Percentiles rank a stretch among this genome's conserved stretches.
Conservation (phyloP, 2,329 filamentous ascomycete species). For the Epichloe elymi region DNA sequence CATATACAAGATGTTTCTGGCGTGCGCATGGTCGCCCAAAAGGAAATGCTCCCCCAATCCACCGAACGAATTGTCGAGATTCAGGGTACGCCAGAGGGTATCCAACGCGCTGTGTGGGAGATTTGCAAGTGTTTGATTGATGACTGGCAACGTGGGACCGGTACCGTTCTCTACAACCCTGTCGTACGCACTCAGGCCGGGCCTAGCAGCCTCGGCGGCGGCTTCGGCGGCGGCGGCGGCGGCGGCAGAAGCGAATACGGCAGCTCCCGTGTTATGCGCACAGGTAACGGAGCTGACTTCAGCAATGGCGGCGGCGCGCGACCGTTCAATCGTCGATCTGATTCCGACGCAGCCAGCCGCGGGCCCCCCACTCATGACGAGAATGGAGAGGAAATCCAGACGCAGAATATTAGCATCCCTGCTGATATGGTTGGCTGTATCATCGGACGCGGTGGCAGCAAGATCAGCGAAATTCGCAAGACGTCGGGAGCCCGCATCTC, state of each 20-base stretch:
- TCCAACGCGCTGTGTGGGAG: constrained; percentile 94
- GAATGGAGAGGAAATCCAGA: constrained; percentile 95
- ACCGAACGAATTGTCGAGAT: constrained; percentile 97
- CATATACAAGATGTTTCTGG: constrained; percentile 95
- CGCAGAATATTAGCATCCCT: constrained; percentile 98
- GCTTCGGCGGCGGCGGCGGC: constrained; percentile 12
- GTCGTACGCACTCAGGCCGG: constrained; percentile 69
- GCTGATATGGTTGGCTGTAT: constrained; percentile 99
- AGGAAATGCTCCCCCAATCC: constrained; percentile 98
- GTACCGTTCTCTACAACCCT: constrained; percentile 95
- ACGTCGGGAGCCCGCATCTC: constrained; percentile 93
- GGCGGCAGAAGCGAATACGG: constrained; percentile 37
- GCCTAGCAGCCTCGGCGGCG: constrained; percentile 32
- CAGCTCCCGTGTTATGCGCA: constrained; percentile 72
- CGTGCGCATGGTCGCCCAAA: constrained; percentile 98
- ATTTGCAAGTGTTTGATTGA: constrained; percentile 98
- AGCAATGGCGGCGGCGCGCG: constrained; percentile 60
- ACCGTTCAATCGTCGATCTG: constrained; percentile 64
- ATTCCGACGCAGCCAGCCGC: constrained; percentile 66
- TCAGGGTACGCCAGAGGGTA: constrained; percentile 85
- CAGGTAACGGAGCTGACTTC: constrained; percentile 94
- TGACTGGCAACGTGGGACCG: constrained; percentile 93
- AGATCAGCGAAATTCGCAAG: constrained; percentile 98
- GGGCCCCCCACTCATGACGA: constrained; percentile 83
- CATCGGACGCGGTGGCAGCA: constrained; percentile 86